Evolutionary conservation across 192 early-diverging fungal genomes (phyloP), one percentile per base, ranked within the genome.

Genomic region (Thoreauomyces humboldtii): DNA sequence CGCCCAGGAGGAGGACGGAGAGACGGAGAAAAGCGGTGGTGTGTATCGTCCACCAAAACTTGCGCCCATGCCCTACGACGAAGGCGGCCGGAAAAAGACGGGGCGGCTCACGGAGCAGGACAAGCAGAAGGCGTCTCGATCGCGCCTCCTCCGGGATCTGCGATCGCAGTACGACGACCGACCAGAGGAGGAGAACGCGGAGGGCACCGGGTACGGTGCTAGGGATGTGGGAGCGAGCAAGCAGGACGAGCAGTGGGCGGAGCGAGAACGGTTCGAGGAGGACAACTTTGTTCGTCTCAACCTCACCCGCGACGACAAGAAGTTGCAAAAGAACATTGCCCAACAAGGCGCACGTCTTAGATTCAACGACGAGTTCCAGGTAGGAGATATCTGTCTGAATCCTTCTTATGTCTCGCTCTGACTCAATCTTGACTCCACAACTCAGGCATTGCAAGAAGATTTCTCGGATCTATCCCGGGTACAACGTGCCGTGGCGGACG

Each of bases 301-400:
- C 41, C 42, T 91, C 47, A 85, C 80, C 41, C 83, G 85, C 53
- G 88, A 91, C 71, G 92, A 96, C 43, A 81, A 88, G 77, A 79
- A 83, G 61, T 34, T 89, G 55, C 47, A 58, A 19, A 52, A 54
- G 59, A 54, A 44, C 46, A 59, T 77, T 34, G 45, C 35, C 22
- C 78, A 83, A 48, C 71, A 76, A 19, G 77, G 77, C 45, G 80
- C 77, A 32, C 61, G 84, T 25, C 79, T 76, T 45, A 76, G 81
- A 12, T 86, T 94, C 45, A 84, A 91, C 22, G 85, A 93, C 72
- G 94, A 96, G 77, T 93, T 96, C 76, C 80, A 87, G 62, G 88
- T 87, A 77, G 32, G 50, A 29, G 7, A 7, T 17, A 19, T 12
- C 47, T 22, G 7, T 24, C 47, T 24, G 9, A 17, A 48, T 48